These are phyloP conservation scores for Leptographium wingfieldii DNA, from an alignment of 2,329 filamentous ascomycete species.

Conservation along the genomic window DNA sequence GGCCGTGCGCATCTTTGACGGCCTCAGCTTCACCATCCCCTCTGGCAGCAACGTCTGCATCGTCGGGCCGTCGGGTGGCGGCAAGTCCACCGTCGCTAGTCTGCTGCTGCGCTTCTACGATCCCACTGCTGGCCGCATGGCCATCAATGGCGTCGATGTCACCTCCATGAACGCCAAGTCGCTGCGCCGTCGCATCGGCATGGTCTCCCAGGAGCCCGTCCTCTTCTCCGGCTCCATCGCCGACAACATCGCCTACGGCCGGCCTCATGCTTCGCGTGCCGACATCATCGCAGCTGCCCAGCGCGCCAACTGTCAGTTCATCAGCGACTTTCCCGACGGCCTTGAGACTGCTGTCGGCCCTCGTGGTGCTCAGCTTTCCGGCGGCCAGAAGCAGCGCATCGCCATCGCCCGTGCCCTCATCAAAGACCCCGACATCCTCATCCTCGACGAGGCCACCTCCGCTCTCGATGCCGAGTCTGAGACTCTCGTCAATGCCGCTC, in stretches of 20 bases:
- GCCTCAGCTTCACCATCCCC: conserved; percentile 80
- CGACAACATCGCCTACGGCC: conserved; percentile 86
- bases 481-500: conserved; percentile 85
- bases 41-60: conserved; percentile 92
- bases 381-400: conserved; percentile 95
- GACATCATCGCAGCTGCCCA: conserved; percentile 81
- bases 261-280: conserved; percentile 59
- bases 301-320: conserved; percentile 92
- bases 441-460: conserved; percentile 92
- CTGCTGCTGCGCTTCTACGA: conserved; percentile 84
- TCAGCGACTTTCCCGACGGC: conserved; percentile 90
- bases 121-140: conserved; percentile 63
- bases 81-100: conserved; percentile 93
- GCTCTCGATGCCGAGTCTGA: conserved; percentile 94
- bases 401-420: conserved; percentile 90
- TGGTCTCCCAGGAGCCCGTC: conserved; percentile 92
- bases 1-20: conserved; percentile 81
- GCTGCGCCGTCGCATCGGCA: conserved; percentile 78
- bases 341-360: conserved; percentile 90
- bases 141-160: conserved; percentile 76
- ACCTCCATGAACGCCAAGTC: conserved; percentile 85
- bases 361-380: conserved; percentile 83
- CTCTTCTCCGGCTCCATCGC: conserved; percentile 76
- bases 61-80: conserved; percentile 88
- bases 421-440: conserved; percentile 92